Conservation (phyloP, 768 basidiomycete genomes). For the Roridomyces roridus region DNA sequence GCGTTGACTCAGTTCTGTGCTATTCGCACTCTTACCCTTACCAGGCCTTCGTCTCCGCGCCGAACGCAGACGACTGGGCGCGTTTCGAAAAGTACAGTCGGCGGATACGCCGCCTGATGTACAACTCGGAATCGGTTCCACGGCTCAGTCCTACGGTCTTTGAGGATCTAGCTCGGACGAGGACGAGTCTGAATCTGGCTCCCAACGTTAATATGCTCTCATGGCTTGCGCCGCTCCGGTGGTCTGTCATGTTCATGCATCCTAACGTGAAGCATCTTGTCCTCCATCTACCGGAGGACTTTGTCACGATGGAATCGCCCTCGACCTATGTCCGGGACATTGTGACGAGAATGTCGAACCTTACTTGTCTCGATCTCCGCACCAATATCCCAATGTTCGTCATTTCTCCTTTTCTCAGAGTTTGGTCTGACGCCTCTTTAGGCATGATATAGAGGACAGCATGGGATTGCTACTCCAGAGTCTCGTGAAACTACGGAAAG, state of each 20-base stretch:
- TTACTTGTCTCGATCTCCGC: conserved; percentile 54
- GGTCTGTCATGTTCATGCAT: conserved; percentile 64
- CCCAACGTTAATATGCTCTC: conserved; percentile 59
- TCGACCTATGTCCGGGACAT: conserved; percentile 42
- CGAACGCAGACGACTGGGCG: conserved; percentile 57
- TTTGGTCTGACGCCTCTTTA: too few species aligned
- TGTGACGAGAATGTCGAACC: conserved; percentile 54
- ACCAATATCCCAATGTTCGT: conserved; percentile 42
- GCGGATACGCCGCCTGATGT: conserved; percentile 49
- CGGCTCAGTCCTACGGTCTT: conserved; percentile 44
- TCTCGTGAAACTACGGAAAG: conserved; percentile 50
- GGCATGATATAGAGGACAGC: conserved; percentile 43
- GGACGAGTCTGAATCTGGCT: conserved; percentile 57
- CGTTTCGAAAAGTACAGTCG: conserved; percentile 60
- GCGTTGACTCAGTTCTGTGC: not conserved
- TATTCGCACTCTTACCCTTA: not conserved
- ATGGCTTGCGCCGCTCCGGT: conserved; percentile 45
- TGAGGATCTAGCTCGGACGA: conserved; percentile 63
- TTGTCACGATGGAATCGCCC: not conserved
- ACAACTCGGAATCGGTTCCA: conserved; percentile 24
- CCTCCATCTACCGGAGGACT: conserved; percentile 31
- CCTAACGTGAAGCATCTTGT: conserved; percentile 47
- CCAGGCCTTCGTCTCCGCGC: conserved; percentile 49
- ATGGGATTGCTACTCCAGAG: conserved; percentile 44
- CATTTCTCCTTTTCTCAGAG: too few species aligned